Evolutionary conservation across 2,329 filamentous ascomycete genomes (phyloP), one percentile per base, ranked within the genome.

Genomic region (Drechslerella coelobrocha): DNA sequence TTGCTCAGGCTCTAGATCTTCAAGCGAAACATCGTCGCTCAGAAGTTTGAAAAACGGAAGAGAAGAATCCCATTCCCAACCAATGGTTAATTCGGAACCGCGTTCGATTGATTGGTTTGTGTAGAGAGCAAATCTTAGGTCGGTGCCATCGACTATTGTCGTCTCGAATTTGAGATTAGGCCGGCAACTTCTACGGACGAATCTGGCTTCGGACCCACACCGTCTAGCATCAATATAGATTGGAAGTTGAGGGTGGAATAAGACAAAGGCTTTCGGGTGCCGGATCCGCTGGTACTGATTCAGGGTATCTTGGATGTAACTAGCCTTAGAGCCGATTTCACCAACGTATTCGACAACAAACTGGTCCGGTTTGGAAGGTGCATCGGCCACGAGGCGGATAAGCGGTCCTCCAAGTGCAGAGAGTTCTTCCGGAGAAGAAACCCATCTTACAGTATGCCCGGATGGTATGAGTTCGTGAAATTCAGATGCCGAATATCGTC

Each of bases 41-140:
- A 61, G 65, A 68, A 69, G 72, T 55, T 61, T 60, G 24, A 56
- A 14, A 52, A 72, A 52, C 53, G 71, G 41, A 45, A 77, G 68
- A 29, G 73, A 72, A 26, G 73, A 76, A 54, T 79, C 72, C 80
- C 84, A 77, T 82, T 88, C 75, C 83, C 83, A 84, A 81, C 85
- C 74, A 84, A 84, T 73, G 79, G 85, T 79, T 83, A 93, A 76
- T 86, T 90, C 90, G 83, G 91, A 57, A 81, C 85, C 75, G 83
- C 84, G 24, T 82, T 90, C 75, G 85, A 86, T 75, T 87, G 85
- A 75, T 87, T 57, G 89, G 85, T 75, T 90, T 90, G 75, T 91
- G 92, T 68, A 96, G 86, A 73, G 97, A 88, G 85, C 93, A 97
- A 78, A 97, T 96, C 77, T 94, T 91, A 77, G 93, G 73, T 93